A percentile compares a stretch with the other conserved stretches of the same genome.
Conservation (phyloP, 306 rosid species). For the Pyrus pyrifolia region DNA sequence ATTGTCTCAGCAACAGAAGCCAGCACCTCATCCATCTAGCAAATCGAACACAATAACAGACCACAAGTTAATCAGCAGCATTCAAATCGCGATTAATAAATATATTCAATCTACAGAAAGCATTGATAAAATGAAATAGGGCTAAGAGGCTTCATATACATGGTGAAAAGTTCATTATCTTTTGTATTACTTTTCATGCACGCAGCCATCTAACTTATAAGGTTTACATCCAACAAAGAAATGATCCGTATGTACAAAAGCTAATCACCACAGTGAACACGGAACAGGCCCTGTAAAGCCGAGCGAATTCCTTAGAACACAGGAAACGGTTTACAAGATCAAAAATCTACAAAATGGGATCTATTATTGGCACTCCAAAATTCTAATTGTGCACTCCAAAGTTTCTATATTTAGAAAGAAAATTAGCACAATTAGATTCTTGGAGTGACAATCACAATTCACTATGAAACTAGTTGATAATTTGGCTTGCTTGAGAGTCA, state of each 20-base stretch:
- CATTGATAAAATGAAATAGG: not conserved
- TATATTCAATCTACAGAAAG: not conserved
- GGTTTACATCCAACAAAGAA: not conserved
- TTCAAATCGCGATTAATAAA: not conserved
- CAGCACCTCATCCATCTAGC: slow-evolving; percentile 87
- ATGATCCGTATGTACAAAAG: not conserved
- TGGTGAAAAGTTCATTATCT: not conserved
- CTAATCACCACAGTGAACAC: not conserved
- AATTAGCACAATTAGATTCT: too few species aligned
- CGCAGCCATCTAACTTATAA: not conserved
- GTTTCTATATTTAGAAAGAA: too few species aligned
- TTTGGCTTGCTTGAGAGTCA: not conserved
- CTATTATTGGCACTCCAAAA: too few species aligned
- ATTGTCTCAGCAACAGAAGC: slow-evolving; percentile 85
- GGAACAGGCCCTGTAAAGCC: not conserved
- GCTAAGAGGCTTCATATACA: not conserved
- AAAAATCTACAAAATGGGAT: too few species aligned
- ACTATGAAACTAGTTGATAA: not conserved
- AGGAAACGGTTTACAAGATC: too few species aligned
- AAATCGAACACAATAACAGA: not conserved
- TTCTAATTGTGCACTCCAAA: too few species aligned
- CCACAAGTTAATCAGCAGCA: not conserved
- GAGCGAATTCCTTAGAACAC: too few species aligned
- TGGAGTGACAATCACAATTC: too few species aligned
- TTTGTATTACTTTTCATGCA: not conserved